Evolutionary conservation across 2,329 filamentous ascomycete genomes (phyloP), one percentile per base, ranked within the genome.

Genomic region (Cordyceps sp.): DNA sequence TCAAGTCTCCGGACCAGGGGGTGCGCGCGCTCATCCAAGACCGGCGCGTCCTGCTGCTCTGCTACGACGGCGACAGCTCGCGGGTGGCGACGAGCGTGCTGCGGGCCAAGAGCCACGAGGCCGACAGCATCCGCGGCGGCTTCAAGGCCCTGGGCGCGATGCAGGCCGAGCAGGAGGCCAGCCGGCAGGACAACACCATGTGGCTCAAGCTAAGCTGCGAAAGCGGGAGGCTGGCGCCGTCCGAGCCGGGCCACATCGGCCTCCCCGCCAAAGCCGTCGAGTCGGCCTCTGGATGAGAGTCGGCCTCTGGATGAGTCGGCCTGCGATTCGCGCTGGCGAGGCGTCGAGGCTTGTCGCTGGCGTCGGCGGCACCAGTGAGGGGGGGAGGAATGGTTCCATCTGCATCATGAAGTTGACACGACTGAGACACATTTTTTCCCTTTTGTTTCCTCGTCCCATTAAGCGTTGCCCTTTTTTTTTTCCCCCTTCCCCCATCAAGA

Each of bases 31-130:
- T 45, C 9, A 35, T 59, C 2, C 27, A 36, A 6, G 48, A 40
- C 4, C 54, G 52, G 33, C 52, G 53, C 6, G 43, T 65, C 10
- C 41, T 71, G 10, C 40, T 69, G 9, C 43, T 66, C 9, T 71
- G 66, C 42, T 69, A 70, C 32, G 52, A 66, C 29, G 68, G 68
- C 3, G 64, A 73, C 35, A 64, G 59, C 20, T 55, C 66, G 5
- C 55, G 68, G 1, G 57, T 72, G 5, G 67, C 65, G 3, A 62
- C 62, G 3, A 69, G 64, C 33, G 57, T 72, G 3, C 43, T 72
- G 30, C 53, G 66, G 5, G 64, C 62, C 0, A 65, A 62, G 38
- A 64, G 60, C 0, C 49, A 59, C 17, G 52, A 57, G 34, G 61
- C 62, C 1, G 57, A 60, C 26, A 65, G 59, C 39, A 40, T 69